Evolutionary conservation across 495 filamentous ascomycete genomes (phyloP).

Genomic region (Elasticomyces elasticus): DNA sequence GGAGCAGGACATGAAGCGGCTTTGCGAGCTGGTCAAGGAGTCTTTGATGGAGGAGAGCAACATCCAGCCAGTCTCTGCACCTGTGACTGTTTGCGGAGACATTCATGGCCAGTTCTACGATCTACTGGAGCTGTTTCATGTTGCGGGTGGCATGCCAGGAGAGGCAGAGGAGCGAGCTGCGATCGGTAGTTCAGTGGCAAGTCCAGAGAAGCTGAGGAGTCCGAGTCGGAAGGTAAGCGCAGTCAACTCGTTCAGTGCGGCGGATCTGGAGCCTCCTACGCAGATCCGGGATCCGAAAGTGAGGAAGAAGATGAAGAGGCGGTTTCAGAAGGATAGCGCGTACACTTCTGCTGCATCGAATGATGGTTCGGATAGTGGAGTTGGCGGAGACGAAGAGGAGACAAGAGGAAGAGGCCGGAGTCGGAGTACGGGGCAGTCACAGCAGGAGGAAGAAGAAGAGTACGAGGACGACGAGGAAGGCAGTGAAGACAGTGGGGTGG

Average conservation of each 20-base stretch:
- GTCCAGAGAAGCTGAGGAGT: constrained; percentile 17
- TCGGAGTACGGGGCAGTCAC: constrained; percentile 22
- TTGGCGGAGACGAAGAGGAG: constrained; percentile 37
- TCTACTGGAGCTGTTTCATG: constrained; percentile 88
- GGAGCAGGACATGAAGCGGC: constrained; percentile 91
- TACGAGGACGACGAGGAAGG: constrained; percentile 20
- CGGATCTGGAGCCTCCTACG: constrained; percentile 77
- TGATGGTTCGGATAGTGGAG: constrained; percentile 40
- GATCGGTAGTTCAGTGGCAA: constrained; percentile 37
- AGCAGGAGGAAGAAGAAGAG: constrained; percentile 16
- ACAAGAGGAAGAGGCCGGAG: constrained; percentile 34
- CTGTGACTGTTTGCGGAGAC: constrained; percentile 96
- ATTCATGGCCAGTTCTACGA: constrained; percentile 99
- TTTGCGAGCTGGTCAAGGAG: constrained; percentile 98
- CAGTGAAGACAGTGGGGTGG: constrained; percentile 23
- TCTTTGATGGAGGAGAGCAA: constrained; percentile 99
- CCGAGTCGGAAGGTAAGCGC: constrained; percentile 32
- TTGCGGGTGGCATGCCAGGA: constrained; percentile 89
- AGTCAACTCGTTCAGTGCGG: constrained; percentile 46
- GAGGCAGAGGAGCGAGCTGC: constrained; percentile 51
- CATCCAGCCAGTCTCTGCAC: constrained; percentile 89
- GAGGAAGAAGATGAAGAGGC: constrained; percentile 61
- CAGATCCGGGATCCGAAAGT: constrained; percentile 76
- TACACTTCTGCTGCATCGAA: constrained; percentile 34
- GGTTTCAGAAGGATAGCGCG: constrained; percentile 32